phyloP scores from a whole-genome alignment of 148 eudicot genomes.

The Hydrangea macrophylla region DNA sequence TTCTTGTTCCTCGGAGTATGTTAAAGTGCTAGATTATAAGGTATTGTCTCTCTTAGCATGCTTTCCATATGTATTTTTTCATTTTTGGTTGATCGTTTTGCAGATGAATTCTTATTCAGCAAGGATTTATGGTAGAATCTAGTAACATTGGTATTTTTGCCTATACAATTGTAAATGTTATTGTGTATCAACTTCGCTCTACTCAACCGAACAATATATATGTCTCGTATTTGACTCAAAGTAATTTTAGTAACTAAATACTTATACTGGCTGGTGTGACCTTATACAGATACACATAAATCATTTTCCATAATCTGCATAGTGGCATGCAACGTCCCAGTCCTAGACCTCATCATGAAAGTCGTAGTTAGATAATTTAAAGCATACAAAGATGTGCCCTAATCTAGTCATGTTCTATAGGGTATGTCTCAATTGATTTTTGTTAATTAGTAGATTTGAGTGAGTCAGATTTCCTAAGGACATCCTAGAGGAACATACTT shows the following conservation, averaged over 20 bases:
- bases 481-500: not conserved
- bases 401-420: not conserved
- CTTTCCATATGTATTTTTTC: not conserved
- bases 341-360: not conserved
- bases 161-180: not conserved
- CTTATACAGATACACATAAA: no score
- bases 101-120: not conserved
- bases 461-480: not conserved
- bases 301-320: not conserved
- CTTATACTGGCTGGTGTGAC: not conserved
- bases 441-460: not conserved
- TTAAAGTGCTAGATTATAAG: slow-evolving; percentile 59
- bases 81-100: not conserved
- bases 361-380: not conserved
- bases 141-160: not conserved
- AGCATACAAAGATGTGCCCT: not conserved
- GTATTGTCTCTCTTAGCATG: slow-evolving; percentile 23
- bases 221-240: not conserved
- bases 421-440: not conserved
- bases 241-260: not conserved
- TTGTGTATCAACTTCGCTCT: not conserved
- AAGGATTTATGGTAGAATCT: not conserved
- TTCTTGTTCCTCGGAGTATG: slow-evolving; percentile 53
- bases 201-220: not conserved
- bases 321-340: not conserved